phyloP scores from a whole-genome alignment of 2,329 filamentous ascomycete species.

The Colletotrichum scovillei region DNA sequence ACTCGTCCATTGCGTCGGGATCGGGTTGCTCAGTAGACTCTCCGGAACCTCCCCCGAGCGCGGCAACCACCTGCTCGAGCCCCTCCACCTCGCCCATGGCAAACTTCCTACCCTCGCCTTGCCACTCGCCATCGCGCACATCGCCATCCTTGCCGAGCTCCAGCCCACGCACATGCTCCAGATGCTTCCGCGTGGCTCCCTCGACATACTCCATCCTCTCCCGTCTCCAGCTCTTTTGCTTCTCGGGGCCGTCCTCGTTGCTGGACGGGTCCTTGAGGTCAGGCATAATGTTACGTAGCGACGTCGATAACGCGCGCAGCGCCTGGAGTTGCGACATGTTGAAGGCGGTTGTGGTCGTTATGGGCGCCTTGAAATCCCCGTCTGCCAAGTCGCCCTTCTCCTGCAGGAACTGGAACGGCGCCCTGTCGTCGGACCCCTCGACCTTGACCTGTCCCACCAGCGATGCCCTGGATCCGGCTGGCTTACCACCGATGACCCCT shows the following conservation, averaged over 20 bases:
- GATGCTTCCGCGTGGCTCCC: slow-evolving; percentile 78
- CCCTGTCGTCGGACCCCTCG: slow-evolving; percentile 37
- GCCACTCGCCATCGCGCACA: slow-evolving; percentile 74
- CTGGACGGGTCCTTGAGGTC: slow-evolving; percentile 57
- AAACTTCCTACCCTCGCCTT: slow-evolving; percentile 63
- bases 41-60: slow-evolving; percentile 52
- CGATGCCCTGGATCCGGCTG: slow-evolving; percentile 38
- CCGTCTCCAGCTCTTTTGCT: slow-evolving; percentile 69
- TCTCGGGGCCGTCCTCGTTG: slow-evolving; percentile 44
- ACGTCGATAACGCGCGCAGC: slow-evolving; percentile 72
- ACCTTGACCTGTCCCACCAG: slow-evolving; percentile 36
- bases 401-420: slow-evolving; percentile 68
- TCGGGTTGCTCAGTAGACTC: slow-evolving; percentile 19
- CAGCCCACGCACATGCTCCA: slow-evolving; percentile 77
- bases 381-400: slow-evolving; percentile 62
- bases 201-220: slow-evolving; percentile 88
- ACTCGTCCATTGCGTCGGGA: slow-evolving; percentile 32
- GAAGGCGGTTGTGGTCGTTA: slow-evolving; percentile 81
- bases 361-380: slow-evolving; percentile 64
- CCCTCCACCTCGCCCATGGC: slow-evolving; percentile 66
- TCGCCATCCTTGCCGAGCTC: slow-evolving; percentile 72
- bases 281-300: slow-evolving; percentile 73
- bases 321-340: slow-evolving; percentile 86
- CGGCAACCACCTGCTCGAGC: slow-evolving; percentile 61
- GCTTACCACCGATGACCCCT: slow-evolving; percentile 48